Evolutionary conservation across 352 stramenopile genomes (phyloP), one percentile per base, ranked within the genome.

Genomic region (Blastocystis sp.): DNA sequence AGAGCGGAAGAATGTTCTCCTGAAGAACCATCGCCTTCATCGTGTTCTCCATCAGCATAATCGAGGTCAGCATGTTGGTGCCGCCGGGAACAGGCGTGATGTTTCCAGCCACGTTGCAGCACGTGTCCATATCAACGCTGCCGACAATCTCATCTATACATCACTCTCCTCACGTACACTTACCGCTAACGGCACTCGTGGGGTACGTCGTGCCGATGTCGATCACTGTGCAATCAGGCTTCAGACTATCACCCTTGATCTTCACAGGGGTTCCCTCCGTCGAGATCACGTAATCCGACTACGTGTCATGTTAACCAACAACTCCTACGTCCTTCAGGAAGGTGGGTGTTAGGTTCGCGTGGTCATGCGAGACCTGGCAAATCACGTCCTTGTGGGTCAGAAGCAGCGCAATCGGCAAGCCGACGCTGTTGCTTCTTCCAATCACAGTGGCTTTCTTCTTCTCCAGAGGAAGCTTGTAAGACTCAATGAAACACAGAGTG

Each of bases 11-110:
- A 40, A 81, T 81, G 14, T 51, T 51, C 24, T 81, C 69, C 42
- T 81, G 69, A 21, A 81, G 36, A 38, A 81, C 46, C 69, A 81
- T 81, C 4, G 75, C 46, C 27, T 85, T 85, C 57, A 85, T 85
- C 36, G 75, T 85, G 40, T 85, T 85, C 44, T 85, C 40, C 54
- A 85, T 69, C 6, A 85, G 75, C 75, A 85, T 85, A 29, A 76
- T 42, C 16, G 42, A 36, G 21, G 75, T 61, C 40, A 85, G 57
- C 40, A 76, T 72, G 18, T 51, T 51, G 0, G 63, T 56, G 18
- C 75, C 75, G 36, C 75, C 75, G 29, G 75, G 75, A 51, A 85
- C 53, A 49, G 75, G 75, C 24, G 75, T 85, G 11, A 85, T 61
- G 18, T 72, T 81, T 18, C 69, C 48, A 18, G 69, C 69, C 11